Percentiles rank a stretch among this genome's conserved stretches.
Evolutionary conservation across 345 rosid species (phyloP).

Genomic region (Eucalyptus polyanthemos): DNA sequence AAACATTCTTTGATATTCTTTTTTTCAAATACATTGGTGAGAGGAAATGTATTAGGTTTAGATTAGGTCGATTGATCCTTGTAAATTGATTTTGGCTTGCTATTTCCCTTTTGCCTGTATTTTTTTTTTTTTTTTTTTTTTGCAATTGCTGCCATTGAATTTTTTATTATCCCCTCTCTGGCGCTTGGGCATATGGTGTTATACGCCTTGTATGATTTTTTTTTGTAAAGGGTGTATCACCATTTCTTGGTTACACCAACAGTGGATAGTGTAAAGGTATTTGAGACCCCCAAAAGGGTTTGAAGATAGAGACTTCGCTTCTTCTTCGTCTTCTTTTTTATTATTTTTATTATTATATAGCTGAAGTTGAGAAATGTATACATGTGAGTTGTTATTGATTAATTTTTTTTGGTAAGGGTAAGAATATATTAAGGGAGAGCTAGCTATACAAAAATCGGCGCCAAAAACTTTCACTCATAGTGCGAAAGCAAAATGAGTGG

Average conservation of each 20-base stretch:
- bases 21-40: not conserved
- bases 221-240: not conserved
- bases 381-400: not conserved
- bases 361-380: not conserved
- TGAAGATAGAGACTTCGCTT: not conserved
- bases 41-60: not conserved
- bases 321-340: not conserved
- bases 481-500: no score
- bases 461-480: no score
- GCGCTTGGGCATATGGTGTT: not conserved
- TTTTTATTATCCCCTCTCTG: not conserved
- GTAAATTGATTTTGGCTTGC: not conserved
- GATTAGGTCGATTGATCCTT: not conserved
- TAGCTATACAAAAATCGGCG: no score
- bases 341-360: not conserved
- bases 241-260: not conserved
- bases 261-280: not conserved
- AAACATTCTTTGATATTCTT: not conserved
- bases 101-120: not conserved
- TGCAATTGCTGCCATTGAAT: not conserved
- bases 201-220: not conserved
- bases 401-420: not conserved
- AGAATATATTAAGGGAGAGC: no score
- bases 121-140: not conserved
- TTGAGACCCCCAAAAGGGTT: not conserved